Base-by-base conservation (phyloP, 441 rosid species). In the Adansonia madagascariensis region DNA sequence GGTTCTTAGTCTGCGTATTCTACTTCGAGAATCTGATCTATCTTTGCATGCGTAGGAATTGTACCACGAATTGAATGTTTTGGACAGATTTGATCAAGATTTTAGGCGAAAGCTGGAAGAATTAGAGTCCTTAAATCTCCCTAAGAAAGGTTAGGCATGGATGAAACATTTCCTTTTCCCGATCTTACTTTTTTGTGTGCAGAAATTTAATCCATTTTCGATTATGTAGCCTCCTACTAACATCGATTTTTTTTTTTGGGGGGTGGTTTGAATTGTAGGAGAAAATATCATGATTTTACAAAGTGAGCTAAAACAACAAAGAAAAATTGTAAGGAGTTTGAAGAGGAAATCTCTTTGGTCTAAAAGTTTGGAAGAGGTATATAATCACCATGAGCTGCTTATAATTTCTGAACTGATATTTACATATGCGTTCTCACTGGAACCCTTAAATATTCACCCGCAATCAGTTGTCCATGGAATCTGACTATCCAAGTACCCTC, bases 51-150 rank as follows among this genome's bases (percentile, higher is more conserved):
- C 82, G 80, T 87, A 94, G 98, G 97, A 94, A 78, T 76, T 94
- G 62, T 94, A 94, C 84, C 98, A 94, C 57, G 98, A 94, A 79
- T 75, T 77, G 81, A 84, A 91, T 85, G 89, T 95, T 76, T 66
- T 91, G 85, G 98, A 91, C 85, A 91, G 97, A 86, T 92, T 94
- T 78, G 92, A 89, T 60, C 94, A 89, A 80, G 98, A 94, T 85
- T 90, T 83, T 76, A 85, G 43, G 52, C 88, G 73, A 83, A 92
- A 86, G 80, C 82, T 84, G 24, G 90, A 87, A 73, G 98, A 94
- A 86, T 67, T 87, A 77, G 90, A 88, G 77, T 86, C 95, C 80
- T 85, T 91, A 65, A 82, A 92, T 78, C 95, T 92, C 27, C 86
- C 97, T 35, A 85, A 85, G 76, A 92, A 65, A 91, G 98, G 98